These are phyloP conservation scores for Mycena polygramma DNA, from an alignment of 768 basidiomycete species.

Conservation along the genomic window DNA sequence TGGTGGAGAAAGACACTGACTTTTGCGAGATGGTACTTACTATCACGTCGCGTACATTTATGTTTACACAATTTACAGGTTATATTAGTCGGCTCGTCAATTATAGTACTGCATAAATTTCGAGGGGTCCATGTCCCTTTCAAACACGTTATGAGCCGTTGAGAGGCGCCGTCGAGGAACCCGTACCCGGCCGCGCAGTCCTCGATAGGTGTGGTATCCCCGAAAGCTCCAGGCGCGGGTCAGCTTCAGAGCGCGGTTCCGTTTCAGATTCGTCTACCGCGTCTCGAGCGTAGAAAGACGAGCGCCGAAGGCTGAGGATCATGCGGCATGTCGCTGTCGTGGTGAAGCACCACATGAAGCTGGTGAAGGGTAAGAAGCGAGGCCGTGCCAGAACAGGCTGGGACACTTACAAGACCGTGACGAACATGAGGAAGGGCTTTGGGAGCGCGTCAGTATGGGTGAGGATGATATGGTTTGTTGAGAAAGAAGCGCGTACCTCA, in stretches of 20 bases:
- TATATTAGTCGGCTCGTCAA: background rate
- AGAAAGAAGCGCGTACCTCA: conserved; percentile 9
- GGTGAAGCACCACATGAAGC: conserved; percentile 25
- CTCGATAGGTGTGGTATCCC: background rate
- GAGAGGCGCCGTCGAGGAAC: background rate
- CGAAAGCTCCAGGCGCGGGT: conserved; percentile 1
- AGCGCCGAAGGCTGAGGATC: conserved; percentile 24
- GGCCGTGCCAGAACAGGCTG: background rate
- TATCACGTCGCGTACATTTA: no score
- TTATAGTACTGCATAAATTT: no score
- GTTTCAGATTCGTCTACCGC: background rate
- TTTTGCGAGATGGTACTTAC: no score
- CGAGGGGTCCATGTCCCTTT: background rate
- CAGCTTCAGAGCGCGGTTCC: background rate
- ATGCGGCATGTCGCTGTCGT: conserved; percentile 31
- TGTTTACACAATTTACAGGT: background rate
- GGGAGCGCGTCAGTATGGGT: background rate
- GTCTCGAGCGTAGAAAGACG: background rate
- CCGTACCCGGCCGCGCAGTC: no score
- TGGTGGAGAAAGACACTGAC: no score
- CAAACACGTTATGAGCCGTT: no score
- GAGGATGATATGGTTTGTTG: no score
- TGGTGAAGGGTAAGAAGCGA: background rate
- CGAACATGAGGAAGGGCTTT: conserved; percentile 5
- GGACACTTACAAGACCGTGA: conserved; percentile 22